Base-by-base conservation (phyloP, 768 basidiomycete species). In the Tylopilus sp. region DNA sequence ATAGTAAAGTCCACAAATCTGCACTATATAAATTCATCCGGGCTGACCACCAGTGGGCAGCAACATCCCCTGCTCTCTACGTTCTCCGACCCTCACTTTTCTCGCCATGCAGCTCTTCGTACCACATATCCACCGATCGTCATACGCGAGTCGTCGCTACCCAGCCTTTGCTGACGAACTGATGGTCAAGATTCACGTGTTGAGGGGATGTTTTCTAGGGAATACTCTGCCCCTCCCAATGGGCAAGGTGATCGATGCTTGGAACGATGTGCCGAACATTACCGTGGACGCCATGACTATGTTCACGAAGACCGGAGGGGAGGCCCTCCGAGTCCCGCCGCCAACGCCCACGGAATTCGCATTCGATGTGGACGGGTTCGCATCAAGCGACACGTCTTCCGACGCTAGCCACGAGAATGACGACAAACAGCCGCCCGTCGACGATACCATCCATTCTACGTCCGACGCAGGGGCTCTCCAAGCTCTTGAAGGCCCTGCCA, bases 211-310 rank as follows among this genome's bases (percentile, higher is more conserved):
- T 38, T 64, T 70, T 50, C 17, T 36, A 7, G 54, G 41, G 3
- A 25, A 12, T 21, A 31, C 0, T 22, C 55, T 70, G 6, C 68
- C 66, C 6, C 11, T 38, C 0, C 64, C 70, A n/a, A 44, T 52
- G 16, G 44, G 33, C 14, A 30, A 52, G 28, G 48, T 64, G 33
- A 53, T n/a, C 41, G 58, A 52, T n/a, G 58, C 59, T 13, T 70
- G 68, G 68, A 37, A 46, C 9, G 48, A 56, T 31, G n/a, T 68
- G 28, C 69, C 69, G n/a, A 70, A 70, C 19, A 12, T 44, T 8
- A 70, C 14, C 6, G 19, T 44, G 25, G 45, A 57, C 14, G 31
- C 41, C 45, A 25, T 58, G n/a, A 37, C 63, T 5, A 42, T 53
- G 48, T 52, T 48, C 3, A 38, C 52, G 46, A 50, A 52, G 42